Evolutionary conservation across 805 yeast genomes (phyloP).

Genomic region (Pichia sporocuriosa): DNA sequence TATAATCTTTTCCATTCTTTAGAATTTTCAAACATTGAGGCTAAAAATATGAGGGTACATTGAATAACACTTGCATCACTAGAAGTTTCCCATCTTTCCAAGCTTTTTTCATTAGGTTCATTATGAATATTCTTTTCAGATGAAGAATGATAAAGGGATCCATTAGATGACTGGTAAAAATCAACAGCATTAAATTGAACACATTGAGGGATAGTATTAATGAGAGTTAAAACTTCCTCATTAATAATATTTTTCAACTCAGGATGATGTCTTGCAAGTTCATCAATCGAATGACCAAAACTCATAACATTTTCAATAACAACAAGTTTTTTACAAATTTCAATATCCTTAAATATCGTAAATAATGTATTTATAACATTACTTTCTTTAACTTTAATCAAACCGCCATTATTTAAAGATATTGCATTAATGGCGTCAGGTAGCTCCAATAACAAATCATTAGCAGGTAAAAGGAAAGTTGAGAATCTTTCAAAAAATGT

Average conservation of each 20-base stretch:
- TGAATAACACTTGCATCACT: constrained; percentile 43
- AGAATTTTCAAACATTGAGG: constrained; percentile 46
- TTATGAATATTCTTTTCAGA: constrained; percentile 36
- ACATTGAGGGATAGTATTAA: constrained; percentile 37
- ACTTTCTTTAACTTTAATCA: constrained; percentile 43
- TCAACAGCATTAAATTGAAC: constrained; percentile 35
- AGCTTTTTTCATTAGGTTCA: constrained; percentile 35
- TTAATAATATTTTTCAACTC: constrained; percentile 55
- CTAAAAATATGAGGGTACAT: constrained; percentile 42
- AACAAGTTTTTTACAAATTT: constrained; percentile 48
- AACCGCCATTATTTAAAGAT: constrained; percentile 68
- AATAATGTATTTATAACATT: constrained; percentile 39
- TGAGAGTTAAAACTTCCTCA: constrained; percentile 39
- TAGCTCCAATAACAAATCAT: constrained; percentile 51
- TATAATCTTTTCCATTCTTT: constrained; percentile 40
- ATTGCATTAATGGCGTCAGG: constrained; percentile 80
- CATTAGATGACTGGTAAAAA: constrained; percentile 37
- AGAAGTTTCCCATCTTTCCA: constrained; percentile 49
- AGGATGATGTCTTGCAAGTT: constrained; percentile 77
- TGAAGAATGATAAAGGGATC: constrained; percentile 34
- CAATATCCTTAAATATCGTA: constrained; percentile 41
- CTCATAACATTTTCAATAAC: constrained; percentile 45
- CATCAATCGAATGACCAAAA: constrained; percentile 69
- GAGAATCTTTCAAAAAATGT: constrained; percentile 53
- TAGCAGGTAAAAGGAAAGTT: constrained; percentile 46